Evolutionary conservation across 345 rosid species (phyloP), one percentile per base, ranked within the genome.

Genomic region (Aurinia saxatilis): DNA sequence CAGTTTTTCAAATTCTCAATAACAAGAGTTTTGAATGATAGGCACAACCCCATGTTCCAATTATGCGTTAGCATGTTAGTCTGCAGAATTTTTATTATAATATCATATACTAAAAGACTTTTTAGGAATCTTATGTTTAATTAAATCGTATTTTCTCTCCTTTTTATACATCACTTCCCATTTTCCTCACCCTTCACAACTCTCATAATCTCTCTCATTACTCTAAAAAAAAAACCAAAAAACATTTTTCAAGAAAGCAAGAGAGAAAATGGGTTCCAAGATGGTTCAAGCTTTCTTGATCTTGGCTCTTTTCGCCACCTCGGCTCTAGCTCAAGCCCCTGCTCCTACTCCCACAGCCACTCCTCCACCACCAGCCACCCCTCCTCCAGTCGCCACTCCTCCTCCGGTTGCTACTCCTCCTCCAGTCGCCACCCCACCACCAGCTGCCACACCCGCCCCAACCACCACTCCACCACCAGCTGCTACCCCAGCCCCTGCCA

Each of bases 21-120:
- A 27, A 27, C 5, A 27, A 27, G 5, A 27, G 30, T 27, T 27
- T 5, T 27, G 2, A 27, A 27, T 27, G 58, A 57, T 39, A 57
- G 29, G 60, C 54, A 51, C 55, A 52, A 35, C 40, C 31, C 67
- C 73, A 69, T 69, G 73, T 69, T 69, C 62, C 67, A 52, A 52
- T 60, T 69, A 69, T 69, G 62, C 67, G 67, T 60, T 60, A 60
- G 73, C 73, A 68, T 68, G 73, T 60, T 69, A 69, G 62, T 53
- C 42, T 69, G 62, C 61, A 60, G 39, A 17, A n/a, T n/a, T n/a
- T n/a, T 14, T 14, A 2, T 11, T 11, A 37, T 49, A n/a, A n/a
- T n/a, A 30, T 27, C 50, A 12, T 12, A 41, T 35, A 23, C 36
- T 35, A 60, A 34, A 61, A 62, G 57, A 70, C 38, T 18, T 21